Percentiles rank a stretch among this genome's conserved stretches.
These are phyloP conservation scores for Pyrrhoderma noxium DNA, from an alignment of 1,284 basidiomycete species.

Conservation along the genomic window DNA sequence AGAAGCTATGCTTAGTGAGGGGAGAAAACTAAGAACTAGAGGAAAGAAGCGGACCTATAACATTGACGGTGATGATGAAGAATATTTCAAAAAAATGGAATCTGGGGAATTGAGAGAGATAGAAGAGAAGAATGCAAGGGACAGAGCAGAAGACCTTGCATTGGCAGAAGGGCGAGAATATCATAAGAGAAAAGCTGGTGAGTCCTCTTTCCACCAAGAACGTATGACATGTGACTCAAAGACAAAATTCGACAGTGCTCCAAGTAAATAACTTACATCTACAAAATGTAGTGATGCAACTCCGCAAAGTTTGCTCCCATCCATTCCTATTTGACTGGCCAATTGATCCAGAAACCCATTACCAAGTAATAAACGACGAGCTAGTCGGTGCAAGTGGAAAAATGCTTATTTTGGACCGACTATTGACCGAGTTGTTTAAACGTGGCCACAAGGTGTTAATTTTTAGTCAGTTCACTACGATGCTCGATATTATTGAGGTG, in stretches of 20 bases:
- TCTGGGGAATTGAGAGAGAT: slow-evolving; percentile 26
- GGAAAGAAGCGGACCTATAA: slow-evolving; percentile 33
- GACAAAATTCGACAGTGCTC: slow-evolving; percentile 44
- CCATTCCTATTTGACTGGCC: slow-evolving; percentile 93
- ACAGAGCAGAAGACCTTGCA: slow-evolving; percentile 3
- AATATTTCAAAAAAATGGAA: slow-evolving; percentile 60
- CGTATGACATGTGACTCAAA: no score
- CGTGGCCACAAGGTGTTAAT: slow-evolving; percentile 85
- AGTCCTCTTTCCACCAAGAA: no score
- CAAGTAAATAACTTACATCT: slow-evolving; percentile 87
- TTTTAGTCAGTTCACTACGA: slow-evolving; percentile 93
- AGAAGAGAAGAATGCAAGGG: slow-evolving; percentile 1
- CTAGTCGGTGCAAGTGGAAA: slow-evolving; percentile 87
- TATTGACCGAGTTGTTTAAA: slow-evolving; percentile 80
- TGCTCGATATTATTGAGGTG: slow-evolving; percentile 94
- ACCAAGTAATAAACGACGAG: slow-evolving; percentile 62
- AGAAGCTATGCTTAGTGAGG: slow-evolving; percentile 26
- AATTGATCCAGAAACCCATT: slow-evolving; percentile 51
- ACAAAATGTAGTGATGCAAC: slow-evolving; percentile 92
- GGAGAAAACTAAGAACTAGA: slow-evolving; percentile 30
- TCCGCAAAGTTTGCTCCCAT: slow-evolving; percentile 91
- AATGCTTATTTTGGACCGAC: slow-evolving; percentile 90
- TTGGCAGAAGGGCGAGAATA: slow-evolving; percentile 35
- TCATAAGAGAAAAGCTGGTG: slow-evolving; percentile 53
- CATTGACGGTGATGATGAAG: slow-evolving; percentile 55